These are phyloP conservation scores for Lachancea waltii DNA, from an alignment of 805 yeast genomes.

Conservation along the genomic window DNA sequence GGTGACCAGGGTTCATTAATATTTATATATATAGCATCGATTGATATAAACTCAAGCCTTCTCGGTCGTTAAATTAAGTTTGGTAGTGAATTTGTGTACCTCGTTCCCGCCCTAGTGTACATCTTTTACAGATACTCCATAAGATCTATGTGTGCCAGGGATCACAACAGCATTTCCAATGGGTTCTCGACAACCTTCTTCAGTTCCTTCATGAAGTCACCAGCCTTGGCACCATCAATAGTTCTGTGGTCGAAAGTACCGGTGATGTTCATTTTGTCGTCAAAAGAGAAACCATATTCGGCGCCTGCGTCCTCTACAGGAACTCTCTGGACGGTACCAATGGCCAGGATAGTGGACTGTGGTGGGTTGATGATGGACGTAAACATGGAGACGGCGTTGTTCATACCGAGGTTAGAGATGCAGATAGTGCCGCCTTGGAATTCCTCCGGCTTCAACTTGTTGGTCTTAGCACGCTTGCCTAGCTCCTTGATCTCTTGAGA, in stretches of 20 bases:
- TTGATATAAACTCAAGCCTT: no score
- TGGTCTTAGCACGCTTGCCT: slow-evolving; percentile 92
- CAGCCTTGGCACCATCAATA: slow-evolving; percentile 97
- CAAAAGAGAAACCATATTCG: slow-evolving; percentile 88
- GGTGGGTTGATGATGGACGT: slow-evolving; percentile 98
- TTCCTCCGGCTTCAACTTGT: slow-evolving; percentile 91
- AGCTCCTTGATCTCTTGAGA: slow-evolving; percentile 83
- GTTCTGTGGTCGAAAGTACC: slow-evolving; percentile 98
- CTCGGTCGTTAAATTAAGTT: no score
- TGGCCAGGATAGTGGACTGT: slow-evolving; percentile 87
- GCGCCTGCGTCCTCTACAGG: slow-evolving; percentile 89
- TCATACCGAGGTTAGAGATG: slow-evolving; percentile 98
- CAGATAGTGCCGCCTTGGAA: slow-evolving; percentile 99
- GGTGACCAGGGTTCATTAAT: no score
- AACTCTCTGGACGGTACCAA: slow-evolving; percentile 86
- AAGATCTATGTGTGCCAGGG: no score
- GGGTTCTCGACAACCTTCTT: slow-evolving; percentile 94
- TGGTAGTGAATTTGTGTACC: no score
- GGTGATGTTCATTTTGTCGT: slow-evolving; percentile 83
- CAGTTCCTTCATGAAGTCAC: slow-evolving; percentile 90
- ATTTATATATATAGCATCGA: no score
- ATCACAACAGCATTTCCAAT: slow-evolving; percentile 77
- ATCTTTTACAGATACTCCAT: no score
- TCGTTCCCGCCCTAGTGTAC: no score
- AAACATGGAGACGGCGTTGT: slow-evolving; percentile 84